phyloP scores from a whole-genome alignment of 2,329 filamentous ascomycete species.

The Colletotrichum sp. region DNA sequence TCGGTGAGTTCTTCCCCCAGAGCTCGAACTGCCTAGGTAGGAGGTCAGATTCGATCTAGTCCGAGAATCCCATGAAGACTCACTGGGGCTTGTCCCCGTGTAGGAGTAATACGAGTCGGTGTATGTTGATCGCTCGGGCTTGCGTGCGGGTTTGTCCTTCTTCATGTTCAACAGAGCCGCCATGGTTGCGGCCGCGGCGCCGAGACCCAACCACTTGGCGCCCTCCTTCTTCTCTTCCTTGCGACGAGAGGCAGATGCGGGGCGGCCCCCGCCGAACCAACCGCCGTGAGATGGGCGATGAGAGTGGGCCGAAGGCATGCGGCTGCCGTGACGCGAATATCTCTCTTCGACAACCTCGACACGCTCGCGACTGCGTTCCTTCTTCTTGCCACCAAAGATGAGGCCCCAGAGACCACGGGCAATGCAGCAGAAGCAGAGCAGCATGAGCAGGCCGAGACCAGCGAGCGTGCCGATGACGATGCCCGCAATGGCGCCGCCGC shows the following conservation, averaged over 20 bases:
- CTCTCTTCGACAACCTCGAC: slow-evolving; percentile 70
- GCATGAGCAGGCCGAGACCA: slow-evolving; percentile 69
- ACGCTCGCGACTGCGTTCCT: slow-evolving; percentile 51
- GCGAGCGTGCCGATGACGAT: slow-evolving; percentile 78
- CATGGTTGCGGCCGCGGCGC: slow-evolving; percentile 55
- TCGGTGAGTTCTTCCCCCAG: slow-evolving; percentile 44
- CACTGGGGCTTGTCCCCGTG: slow-evolving; percentile 56
- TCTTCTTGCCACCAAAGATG: slow-evolving; percentile 64
- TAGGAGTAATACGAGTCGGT: slow-evolving; percentile 61
- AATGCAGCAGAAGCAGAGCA: slow-evolving; percentile 79
- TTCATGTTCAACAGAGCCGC: slow-evolving; percentile 58
- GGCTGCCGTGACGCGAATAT: slow-evolving; percentile 54
- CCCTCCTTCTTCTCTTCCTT: slow-evolving; percentile 55
- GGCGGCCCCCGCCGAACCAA: slow-evolving; percentile 57
- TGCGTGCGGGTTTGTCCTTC: slow-evolving; percentile 50
- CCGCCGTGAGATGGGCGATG: slow-evolving; percentile 59
- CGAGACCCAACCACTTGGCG: slow-evolving; percentile 58
- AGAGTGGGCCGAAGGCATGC: slow-evolving; percentile 43
- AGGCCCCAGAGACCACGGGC: slow-evolving; percentile 66
- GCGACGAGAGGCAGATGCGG: slow-evolving; percentile 42
- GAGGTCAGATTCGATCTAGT: slow-evolving; percentile 23
- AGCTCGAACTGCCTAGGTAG: slow-evolving; percentile 49
- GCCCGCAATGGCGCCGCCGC: slow-evolving; percentile 77
- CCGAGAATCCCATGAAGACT: slow-evolving; percentile 36
- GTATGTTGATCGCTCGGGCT: slow-evolving; percentile 46